Conservation (phyloP, 23 red algal species). For the Agarophyton chilense region DNA sequence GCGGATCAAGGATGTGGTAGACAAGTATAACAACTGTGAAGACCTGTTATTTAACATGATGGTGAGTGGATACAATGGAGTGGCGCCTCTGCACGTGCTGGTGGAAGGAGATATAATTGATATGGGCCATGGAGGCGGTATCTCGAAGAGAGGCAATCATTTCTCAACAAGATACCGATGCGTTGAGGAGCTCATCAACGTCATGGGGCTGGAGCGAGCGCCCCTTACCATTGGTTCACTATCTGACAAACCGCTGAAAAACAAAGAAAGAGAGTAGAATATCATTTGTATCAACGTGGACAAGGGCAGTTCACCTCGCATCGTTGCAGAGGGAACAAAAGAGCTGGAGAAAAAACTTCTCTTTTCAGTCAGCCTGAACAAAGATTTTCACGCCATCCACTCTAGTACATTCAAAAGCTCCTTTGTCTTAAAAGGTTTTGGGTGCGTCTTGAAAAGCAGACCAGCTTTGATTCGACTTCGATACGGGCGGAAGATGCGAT, state of each 20-base stretch:
- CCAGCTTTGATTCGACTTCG: no score
- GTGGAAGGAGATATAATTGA: constrained; percentile 35
- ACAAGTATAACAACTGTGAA: constrained; percentile 46
- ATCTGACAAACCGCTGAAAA: constrained; percentile 45
- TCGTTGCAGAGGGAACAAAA: no score
- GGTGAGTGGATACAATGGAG: constrained; percentile 48
- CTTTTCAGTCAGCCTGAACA: no score
- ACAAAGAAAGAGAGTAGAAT: constrained; percentile 31
- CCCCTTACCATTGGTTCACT: constrained; percentile 26
- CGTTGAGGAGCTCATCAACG: constrained; percentile 35
- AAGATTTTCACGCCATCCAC: no score
- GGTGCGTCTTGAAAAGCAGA: no score
- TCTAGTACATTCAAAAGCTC: no score
- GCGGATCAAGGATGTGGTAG: constrained; percentile 27
- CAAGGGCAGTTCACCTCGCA: background rate
- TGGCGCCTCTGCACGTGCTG: constrained; percentile 47
- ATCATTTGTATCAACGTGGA: background rate
- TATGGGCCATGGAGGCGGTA: constrained; percentile 42
- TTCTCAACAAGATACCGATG: constrained; percentile 32
- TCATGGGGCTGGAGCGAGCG: constrained; percentile 18
- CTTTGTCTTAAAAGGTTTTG: no score
- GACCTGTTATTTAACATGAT: constrained; percentile 61
- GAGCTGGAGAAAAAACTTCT: no score
- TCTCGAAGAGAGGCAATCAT: constrained; percentile 48
- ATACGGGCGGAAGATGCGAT: no score